Percentiles rank a stretch among this genome's conserved stretches.
These are phyloP conservation scores for Flaveria bidentis DNA, from an alignment of 129 eudicot genomes.

Conservation along the genomic window DNA sequence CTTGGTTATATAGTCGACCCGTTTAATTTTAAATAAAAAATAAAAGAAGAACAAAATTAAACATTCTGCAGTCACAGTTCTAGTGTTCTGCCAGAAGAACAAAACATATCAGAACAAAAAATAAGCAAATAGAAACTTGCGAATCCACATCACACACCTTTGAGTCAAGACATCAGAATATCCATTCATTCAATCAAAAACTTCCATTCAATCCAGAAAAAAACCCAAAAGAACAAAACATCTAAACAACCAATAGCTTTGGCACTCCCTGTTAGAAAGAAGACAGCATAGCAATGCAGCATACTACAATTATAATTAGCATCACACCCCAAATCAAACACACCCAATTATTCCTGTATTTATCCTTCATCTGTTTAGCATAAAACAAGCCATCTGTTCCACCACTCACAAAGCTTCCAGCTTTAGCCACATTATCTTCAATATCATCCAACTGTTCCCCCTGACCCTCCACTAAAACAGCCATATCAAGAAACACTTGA, in stretches of 20 bases:
- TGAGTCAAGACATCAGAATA: constrained; percentile 1
- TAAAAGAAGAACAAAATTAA: too few relatives aligned
- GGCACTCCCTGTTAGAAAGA: constrained; percentile 30
- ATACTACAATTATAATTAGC: constrained; percentile 54
- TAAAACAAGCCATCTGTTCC: constrained; percentile 75
- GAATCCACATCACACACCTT: constrained; percentile 6
- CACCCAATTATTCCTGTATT: constrained; percentile 47
- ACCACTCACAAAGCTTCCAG: constrained; percentile 69
- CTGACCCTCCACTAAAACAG: constrained; percentile 86
- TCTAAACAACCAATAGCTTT: constrained; percentile 14
- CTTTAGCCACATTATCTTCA: constrained; percentile 69
- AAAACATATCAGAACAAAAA: not conserved
- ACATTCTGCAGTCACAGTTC: too few relatives aligned
- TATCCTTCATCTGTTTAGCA: constrained; percentile 84
- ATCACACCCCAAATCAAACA: constrained; percentile 58
- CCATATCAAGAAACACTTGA: constrained; percentile 97
- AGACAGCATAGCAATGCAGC: constrained; percentile 53
- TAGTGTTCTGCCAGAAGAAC: too few relatives aligned
- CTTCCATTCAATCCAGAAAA: constrained; percentile 8
- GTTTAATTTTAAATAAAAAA: not conserved
- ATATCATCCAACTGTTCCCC: constrained; percentile 73
- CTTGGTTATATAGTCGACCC: not conserved
- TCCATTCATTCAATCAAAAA: constrained; percentile 10
- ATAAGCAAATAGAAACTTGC: constrained; percentile 1
- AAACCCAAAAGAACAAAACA: not conserved